Evolutionary conservation across 202 grass and related monocot genomes (phyloP).

Genomic region (Eragrostis tef): DNA sequence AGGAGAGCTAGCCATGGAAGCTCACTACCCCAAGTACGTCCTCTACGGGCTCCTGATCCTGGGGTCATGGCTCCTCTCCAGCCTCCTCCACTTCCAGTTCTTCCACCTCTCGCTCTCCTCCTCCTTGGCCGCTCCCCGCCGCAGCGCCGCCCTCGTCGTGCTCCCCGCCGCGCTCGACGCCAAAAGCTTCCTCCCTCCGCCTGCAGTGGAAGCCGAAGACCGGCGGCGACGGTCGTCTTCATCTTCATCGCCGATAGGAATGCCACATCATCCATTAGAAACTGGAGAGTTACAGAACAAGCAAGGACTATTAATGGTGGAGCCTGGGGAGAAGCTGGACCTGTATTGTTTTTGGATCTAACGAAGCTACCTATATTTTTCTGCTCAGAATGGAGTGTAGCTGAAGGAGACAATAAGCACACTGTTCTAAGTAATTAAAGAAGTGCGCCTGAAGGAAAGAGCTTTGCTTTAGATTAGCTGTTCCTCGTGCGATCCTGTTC

Average conservation of each 20-base stretch:
- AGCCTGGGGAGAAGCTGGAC: background rate
- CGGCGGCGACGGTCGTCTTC: background rate
- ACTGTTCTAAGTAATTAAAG: constrained; percentile 37
- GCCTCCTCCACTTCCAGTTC: constrained; percentile 51
- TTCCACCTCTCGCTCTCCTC: constrained; percentile 35
- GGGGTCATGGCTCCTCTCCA: constrained; percentile 54
- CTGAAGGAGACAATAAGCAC: constrained; percentile 45
- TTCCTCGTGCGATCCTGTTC: background rate
- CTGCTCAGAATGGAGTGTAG: background rate
- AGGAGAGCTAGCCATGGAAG: constrained; percentile 40
- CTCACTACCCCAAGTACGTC: constrained; percentile 53
- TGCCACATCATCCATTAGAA: constrained; percentile 13
- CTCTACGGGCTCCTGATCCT: constrained; percentile 48
- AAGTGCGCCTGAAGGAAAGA: constrained; percentile 34
- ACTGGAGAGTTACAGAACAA: constrained; percentile 35
- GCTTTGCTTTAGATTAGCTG: constrained; percentile 34
- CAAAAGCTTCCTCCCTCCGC: constrained; percentile 3
- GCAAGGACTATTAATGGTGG: background rate
- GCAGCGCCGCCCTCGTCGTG: background rate
- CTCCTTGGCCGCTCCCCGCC: background rate
- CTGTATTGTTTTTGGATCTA: constrained; percentile 17
- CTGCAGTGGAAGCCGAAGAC: background rate
- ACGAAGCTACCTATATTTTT: background rate
- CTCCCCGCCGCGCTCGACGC: constrained; percentile 27
- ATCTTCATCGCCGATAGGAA: background rate